Conservation (phyloP, 2,329 filamentous ascomycete genomes). For the Bimuria novae-zelandiae region DNA sequence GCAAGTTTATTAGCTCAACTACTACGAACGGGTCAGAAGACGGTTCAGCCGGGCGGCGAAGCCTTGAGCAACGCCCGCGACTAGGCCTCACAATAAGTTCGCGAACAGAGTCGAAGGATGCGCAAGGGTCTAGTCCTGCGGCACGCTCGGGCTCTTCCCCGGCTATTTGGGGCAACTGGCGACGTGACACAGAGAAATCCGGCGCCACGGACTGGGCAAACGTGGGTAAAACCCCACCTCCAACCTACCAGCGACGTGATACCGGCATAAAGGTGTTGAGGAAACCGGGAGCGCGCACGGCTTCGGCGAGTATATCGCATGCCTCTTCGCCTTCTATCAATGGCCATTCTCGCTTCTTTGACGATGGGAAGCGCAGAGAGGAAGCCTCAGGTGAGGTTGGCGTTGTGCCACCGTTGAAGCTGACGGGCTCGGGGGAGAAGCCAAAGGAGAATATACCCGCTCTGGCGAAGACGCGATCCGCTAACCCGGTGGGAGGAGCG, state of each 20-base stretch:
- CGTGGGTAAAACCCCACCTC: conserved; percentile 60
- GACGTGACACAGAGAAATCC: conserved; percentile 48
- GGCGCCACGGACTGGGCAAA: conserved; percentile 58
- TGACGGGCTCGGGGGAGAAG: conserved; percentile 35
- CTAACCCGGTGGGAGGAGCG: conserved; percentile 88
- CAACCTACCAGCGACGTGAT: conserved; percentile 70
- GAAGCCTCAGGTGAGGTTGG: conserved; percentile 20
- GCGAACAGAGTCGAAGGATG: conserved; percentile 28
- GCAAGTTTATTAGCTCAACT: conserved; percentile 20
- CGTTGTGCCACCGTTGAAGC: conserved; percentile 30
- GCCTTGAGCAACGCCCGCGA: conserved; percentile 38
- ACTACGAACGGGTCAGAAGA: conserved; percentile 34
- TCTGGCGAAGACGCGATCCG: conserved; percentile 59
- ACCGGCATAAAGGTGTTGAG: conserved; percentile 91
- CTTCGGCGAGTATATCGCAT: conserved; percentile 41
- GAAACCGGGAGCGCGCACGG: conserved; percentile 63
- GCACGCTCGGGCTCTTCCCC: conserved; percentile 42
- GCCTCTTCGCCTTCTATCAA: conserved; percentile 27
- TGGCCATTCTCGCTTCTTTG: conserved; percentile 55
- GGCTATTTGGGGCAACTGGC: conserved; percentile 56
- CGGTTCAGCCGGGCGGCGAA: conserved; percentile 31
- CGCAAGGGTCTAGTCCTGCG: conserved; percentile 22
- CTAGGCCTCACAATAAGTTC: conserved; percentile 20
- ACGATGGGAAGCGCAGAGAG: conserved; percentile 51
- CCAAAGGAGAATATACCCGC: conserved; percentile 44